A percentile compares a stretch with the other conserved stretches of the same genome.
Conservation (phyloP, 1,284 basidiomycete species). For the Ganoderma resinaceum region DNA sequence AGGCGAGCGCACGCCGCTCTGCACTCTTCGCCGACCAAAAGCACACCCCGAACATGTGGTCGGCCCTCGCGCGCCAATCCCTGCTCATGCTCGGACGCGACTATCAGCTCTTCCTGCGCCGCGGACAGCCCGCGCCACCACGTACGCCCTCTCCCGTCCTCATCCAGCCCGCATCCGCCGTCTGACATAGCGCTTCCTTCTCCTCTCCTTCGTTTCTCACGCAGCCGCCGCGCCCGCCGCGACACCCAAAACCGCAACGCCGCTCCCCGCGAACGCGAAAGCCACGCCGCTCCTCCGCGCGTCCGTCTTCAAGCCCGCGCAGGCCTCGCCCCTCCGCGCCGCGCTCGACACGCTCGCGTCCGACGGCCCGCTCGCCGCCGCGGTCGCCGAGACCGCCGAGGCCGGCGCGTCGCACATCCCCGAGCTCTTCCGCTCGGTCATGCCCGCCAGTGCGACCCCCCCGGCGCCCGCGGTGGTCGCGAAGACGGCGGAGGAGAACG, state of each 20-base stretch:
- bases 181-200: background rate
- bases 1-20: constrained; percentile 51
- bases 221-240: constrained; percentile 35
- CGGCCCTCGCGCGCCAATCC: constrained; percentile 61
- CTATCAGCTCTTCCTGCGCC: constrained; percentile 62
- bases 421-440: constrained; percentile 63
- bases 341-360: constrained; percentile 63
- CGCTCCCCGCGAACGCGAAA: constrained; percentile 33
- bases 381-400: constrained; percentile 53
- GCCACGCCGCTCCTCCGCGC: constrained; percentile 54
- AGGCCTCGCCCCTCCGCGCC: constrained; percentile 53
- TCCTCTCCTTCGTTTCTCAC: background rate
- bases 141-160: constrained; percentile 31
- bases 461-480: constrained; percentile 30
- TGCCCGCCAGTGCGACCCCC: constrained; percentile 41
- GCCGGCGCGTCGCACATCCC: constrained; percentile 56
- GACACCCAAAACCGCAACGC: constrained; percentile 29
- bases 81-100: constrained; percentile 69
- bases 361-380: constrained; percentile 60
- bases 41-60: constrained; percentile 70
- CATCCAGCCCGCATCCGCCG: background rate
- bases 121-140: constrained; percentile 51
- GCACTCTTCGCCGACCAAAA: constrained; percentile 77
- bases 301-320: constrained; percentile 51
- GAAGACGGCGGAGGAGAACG: constrained; percentile 35